Percentiles rank a stretch among this genome's conserved stretches.
Evolutionary conservation across 345 rosid species (phyloP).

Genomic region (Cardiospermum halicacabum): DNA sequence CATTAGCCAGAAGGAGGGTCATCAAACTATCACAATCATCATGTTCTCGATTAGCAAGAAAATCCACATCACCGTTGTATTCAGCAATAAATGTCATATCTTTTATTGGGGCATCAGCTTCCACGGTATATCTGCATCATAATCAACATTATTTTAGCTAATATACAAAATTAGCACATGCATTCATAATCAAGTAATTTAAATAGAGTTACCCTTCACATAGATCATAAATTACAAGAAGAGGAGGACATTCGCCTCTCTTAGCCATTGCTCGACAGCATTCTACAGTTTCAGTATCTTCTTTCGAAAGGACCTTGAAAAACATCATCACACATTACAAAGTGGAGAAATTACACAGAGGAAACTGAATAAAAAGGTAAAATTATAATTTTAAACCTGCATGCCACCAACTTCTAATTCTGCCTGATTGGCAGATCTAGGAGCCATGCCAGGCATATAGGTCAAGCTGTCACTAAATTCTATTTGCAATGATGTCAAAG

Average conservation of each 20-base stretch:
- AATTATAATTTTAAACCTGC: slow-evolving; percentile 49
- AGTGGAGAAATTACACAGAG: not conserved
- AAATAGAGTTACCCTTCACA: slow-evolving; percentile 69
- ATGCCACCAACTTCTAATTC: slow-evolving; percentile 74
- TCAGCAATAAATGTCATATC: slow-evolving; percentile 83
- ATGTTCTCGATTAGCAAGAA: slow-evolving; percentile 59
- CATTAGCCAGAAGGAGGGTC: slow-evolving; percentile 73
- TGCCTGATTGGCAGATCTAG: slow-evolving; percentile 72
- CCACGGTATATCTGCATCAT: slow-evolving; percentile 71
- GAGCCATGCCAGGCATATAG: slow-evolving; percentile 65
- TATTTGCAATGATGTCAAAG: slow-evolving; percentile 63
- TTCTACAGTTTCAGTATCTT: slow-evolving; percentile 69
- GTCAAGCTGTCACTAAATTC: slow-evolving; percentile 63
- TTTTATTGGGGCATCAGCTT: slow-evolving; percentile 76
- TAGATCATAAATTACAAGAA: slow-evolving; percentile 73
- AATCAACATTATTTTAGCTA: slow-evolving; percentile 14
- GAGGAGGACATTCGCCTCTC: slow-evolving; percentile 85
- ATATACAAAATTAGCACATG: slow-evolving; percentile 9
- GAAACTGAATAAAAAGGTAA: not conserved
- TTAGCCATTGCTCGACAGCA: slow-evolving; percentile 65
- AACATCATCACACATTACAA: slow-evolving; percentile 3
- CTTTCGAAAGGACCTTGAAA: slow-evolving; percentile 62
- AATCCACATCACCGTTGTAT: slow-evolving; percentile 93
- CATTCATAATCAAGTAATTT: slow-evolving; percentile 8
- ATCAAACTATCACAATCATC: slow-evolving; percentile 91